Conservation (phyloP, 2,329 filamentous ascomycete species). For the Cordyceps militaris region DNA sequence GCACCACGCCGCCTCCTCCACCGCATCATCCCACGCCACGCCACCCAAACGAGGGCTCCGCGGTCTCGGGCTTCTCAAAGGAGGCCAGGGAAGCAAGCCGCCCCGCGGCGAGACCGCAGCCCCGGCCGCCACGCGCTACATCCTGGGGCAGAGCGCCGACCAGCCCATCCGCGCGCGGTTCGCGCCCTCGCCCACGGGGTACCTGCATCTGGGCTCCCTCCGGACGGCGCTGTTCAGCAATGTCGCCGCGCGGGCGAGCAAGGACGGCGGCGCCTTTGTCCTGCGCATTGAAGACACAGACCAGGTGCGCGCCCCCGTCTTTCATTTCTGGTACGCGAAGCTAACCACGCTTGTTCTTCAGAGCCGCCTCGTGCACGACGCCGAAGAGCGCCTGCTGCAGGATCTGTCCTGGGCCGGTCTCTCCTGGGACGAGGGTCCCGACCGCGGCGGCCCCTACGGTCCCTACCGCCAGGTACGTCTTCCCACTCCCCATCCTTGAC, state of each 20-base stretch:
- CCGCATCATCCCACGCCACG: neutral
- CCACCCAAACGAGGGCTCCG: neutral
- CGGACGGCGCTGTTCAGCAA: conserved; percentile 95
- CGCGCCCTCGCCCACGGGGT: conserved; percentile 90
- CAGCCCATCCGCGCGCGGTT: conserved; percentile 57
- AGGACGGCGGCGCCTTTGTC: conserved; percentile 71
- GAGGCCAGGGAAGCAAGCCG: neutral
- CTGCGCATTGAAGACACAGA: conserved; percentile 94
- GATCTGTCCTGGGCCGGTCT: conserved; percentile 87
- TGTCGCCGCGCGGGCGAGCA: conserved; percentile 74
- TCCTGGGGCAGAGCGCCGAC: conserved; percentile 47
- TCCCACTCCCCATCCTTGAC: neutral
- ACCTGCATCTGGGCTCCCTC: conserved; percentile 84
- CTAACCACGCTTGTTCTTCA: conserved; percentile 27
- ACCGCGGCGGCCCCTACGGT: conserved; percentile 71
- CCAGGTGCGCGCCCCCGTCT: conserved; percentile 46
- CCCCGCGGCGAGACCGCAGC: neutral
- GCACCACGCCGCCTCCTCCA: neutral
- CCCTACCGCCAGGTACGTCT: conserved; percentile 71
- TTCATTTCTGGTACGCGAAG: neutral
- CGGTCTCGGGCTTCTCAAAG: neutral
- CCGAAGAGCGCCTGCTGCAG: conserved; percentile 67
- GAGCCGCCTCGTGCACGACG: conserved; percentile 74
- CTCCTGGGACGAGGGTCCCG: conserved; percentile 90
- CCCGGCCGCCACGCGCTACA: conserved; percentile 18